A percentile compares a stretch with the other conserved stretches of the same genome.
These are phyloP conservation scores for Pachyrhizus erosus DNA, from an alignment of 306 rosid genomes.

Conservation along the genomic window DNA sequence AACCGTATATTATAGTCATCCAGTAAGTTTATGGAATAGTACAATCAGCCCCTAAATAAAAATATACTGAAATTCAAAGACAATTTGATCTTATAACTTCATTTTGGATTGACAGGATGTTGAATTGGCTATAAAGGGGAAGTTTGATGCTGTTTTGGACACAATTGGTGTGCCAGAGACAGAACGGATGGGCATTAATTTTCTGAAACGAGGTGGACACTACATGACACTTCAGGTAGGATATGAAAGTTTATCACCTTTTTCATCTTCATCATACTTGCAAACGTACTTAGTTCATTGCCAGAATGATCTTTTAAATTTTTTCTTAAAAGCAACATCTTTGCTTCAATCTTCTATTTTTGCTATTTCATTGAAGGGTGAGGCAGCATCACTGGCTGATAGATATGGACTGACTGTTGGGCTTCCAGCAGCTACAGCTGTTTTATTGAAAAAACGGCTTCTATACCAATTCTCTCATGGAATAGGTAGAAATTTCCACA, in stretches of 20 bases:
- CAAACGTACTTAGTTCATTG: slow-evolving; percentile 1
- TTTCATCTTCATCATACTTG: slow-evolving; percentile 31
- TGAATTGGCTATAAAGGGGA: slow-evolving; percentile 76
- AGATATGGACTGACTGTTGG: slow-evolving; percentile 73
- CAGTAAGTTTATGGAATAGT: no score
- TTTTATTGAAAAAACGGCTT: slow-evolving; percentile 65
- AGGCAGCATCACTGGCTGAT: slow-evolving; percentile 87
- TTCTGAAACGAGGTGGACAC: slow-evolving; percentile 90
- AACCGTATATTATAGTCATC: no score
- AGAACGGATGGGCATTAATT: slow-evolving; percentile 72
- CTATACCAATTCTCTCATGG: slow-evolving; percentile 68
- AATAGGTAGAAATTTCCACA: slow-evolving; percentile 66
- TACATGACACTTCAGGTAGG: slow-evolving; percentile 99
- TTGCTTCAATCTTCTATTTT: slow-evolving; percentile 34
- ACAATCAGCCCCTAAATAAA: no score
- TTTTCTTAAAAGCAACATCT: slow-evolving; percentile 6
- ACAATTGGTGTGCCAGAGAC: slow-evolving; percentile 89
- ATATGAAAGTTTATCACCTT: slow-evolving; percentile 34
- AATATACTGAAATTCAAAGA: no score
- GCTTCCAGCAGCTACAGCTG: slow-evolving; percentile 72
- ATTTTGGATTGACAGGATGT: slow-evolving; percentile 59
- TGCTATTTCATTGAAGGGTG: slow-evolving; percentile 68
- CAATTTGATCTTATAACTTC: slow-evolving; percentile 18
- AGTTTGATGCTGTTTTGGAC: slow-evolving; percentile 93
- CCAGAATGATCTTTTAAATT: slow-evolving; percentile 21